These are phyloP conservation scores for Themeda triandra DNA, from an alignment of 176 grass and related monocot genomes.

Conservation along the genomic window DNA sequence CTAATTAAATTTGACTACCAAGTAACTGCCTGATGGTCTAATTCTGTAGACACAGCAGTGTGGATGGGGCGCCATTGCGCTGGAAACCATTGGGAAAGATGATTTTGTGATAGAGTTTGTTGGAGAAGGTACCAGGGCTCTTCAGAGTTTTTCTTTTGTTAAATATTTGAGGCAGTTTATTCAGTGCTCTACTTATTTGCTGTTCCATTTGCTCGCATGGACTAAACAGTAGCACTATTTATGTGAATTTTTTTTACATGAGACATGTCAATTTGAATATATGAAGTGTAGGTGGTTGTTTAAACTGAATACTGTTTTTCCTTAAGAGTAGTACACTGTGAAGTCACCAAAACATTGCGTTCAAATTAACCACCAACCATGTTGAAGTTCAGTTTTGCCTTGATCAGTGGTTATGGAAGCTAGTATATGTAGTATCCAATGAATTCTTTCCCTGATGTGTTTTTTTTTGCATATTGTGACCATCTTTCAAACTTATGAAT, in stretches of 20 bases:
- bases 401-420: too few species aligned
- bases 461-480: not conserved
- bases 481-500: not conserved
- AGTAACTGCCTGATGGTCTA: not conserved
- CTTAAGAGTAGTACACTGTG: too few species aligned
- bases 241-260: not conserved
- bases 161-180: not conserved
- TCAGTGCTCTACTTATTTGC: not conserved
- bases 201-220: not conserved
- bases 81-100: conserved; percentile 69
- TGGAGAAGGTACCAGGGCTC: conserved; percentile 78
- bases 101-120: conserved; percentile 97
- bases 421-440: too few species aligned
- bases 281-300: not conserved
- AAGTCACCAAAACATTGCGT: too few species aligned
- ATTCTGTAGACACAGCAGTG: conserved; percentile 69
- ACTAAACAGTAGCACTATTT: not conserved
- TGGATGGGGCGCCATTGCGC: conserved; percentile 71
- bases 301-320: not conserved
- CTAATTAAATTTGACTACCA: not conserved
- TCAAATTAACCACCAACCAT: too few species aligned
- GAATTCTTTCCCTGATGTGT: too few species aligned
- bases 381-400: too few species aligned
- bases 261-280: not conserved
- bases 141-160: conserved; percentile 3